Base-by-base conservation (phyloP, 139 green algal species). In the Gonium pectorale region DNA sequence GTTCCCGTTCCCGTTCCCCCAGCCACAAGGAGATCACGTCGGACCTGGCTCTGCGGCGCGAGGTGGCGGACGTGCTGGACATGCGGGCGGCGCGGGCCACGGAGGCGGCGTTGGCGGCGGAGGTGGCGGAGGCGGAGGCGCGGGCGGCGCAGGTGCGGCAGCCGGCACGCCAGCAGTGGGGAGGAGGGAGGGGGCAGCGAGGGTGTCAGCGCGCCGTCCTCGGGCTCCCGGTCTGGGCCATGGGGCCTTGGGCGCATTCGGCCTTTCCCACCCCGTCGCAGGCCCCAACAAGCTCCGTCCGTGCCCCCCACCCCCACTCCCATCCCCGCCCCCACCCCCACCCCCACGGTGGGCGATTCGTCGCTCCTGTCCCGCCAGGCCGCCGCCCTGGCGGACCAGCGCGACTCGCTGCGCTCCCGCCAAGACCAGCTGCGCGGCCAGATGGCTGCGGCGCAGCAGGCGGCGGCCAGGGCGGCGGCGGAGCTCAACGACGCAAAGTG, bases 361-460 rank as follows among this genome's bases (percentile, higher is more conserved):
- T 56, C 60, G 3, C 67, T 41, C 2, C 54, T 89, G 26, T 62
- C 81, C 49, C 38, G 67, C 35, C 22, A 66, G 37, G 11, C 38
- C 3, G 75, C 86, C 1, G 67, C 81, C 27, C 41, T 94, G 31
- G 78, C 86, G 33, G 72, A 63, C 11, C 68, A 90, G 68, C 78
- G 89, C 22, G 85, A 94, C 40, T 60, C 75, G 31, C 37, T 88
- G 77, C 67, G 85, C 69, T 33, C 40, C 22, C 33, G 51, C 66
- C 80, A 78, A 70, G 54, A 86, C 67, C n/a, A 73, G 52, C 67
- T 85, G 29, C 1, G 52, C 4, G 84, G 84, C 19, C 84, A 89
- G 2, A 35, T 68, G 2, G 31, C 29, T 8, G 84, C 75, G 13
- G 71, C 51, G 9, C n/a, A 67, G 21, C 19, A n/a, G 73, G 56